Evolutionary conservation across 1,284 basidiomycete genomes (phyloP).

Genomic region (Filobasidium uniguttulatum): DNA sequence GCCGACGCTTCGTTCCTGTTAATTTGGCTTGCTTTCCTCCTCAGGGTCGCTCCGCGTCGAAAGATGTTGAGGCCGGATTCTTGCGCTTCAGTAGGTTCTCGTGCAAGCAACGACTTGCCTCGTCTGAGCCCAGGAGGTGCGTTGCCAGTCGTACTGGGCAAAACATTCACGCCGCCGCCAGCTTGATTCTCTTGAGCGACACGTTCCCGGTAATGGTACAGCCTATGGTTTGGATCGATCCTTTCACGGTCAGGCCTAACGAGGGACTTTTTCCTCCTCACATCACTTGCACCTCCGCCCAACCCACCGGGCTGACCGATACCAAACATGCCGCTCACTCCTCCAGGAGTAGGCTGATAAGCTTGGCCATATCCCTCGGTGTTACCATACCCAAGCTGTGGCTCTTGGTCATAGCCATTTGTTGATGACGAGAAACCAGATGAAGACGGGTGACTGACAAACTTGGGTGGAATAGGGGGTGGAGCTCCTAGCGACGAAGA

Average conservation of each 20-base stretch:
- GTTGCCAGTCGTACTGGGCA: constrained; percentile 74
- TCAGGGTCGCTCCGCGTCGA: constrained; percentile 62
- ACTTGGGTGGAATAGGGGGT: background rate
- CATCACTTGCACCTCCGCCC: constrained; percentile 21
- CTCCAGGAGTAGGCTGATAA: constrained; percentile 1
- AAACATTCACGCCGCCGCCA: constrained; percentile 44
- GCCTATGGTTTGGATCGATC: constrained; percentile 85
- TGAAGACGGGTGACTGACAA: background rate
- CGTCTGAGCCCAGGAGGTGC: constrained; percentile 49
- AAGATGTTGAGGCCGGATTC: constrained; percentile 78
- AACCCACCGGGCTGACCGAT: constrained; percentile 12
- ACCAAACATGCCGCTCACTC: constrained; percentile 9
- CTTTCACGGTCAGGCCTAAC: constrained; percentile 90
- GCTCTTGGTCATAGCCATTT: background rate
- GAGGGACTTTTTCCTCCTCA: constrained; percentile 78
- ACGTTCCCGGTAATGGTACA: constrained; percentile 89
- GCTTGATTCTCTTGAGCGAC: constrained; percentile 47
- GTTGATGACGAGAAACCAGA: background rate
- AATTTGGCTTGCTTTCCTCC: constrained; percentile 44
- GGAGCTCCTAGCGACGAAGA: background rate
- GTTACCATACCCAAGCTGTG: background rate
- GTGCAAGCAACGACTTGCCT: constrained; percentile 70
- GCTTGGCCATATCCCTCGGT: constrained; percentile 1
- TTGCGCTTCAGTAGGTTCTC: constrained; percentile 72
- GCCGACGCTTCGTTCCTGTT: constrained; percentile 21